Conservation (phyloP, 148 eudicot genomes). For the Silene uniflora region DNA sequence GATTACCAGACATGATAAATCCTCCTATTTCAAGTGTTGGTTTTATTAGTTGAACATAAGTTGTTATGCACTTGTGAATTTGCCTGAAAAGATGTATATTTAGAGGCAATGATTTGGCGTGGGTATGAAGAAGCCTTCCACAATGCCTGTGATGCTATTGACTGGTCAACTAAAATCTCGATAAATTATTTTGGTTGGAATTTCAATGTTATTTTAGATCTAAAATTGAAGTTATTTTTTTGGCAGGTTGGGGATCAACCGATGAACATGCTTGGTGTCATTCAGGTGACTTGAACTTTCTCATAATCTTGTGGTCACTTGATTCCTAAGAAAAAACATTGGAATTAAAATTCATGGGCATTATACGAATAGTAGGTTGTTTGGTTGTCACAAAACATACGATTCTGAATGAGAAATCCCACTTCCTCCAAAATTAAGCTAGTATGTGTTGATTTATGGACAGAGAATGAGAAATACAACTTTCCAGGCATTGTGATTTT, state of each 20-base stretch:
- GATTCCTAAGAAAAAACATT: neutral
- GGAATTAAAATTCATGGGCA: neutral
- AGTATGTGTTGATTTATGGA: no score
- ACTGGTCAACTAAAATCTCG: neutral
- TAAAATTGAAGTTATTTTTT: conserved; percentile 20
- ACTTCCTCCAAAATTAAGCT: no score
- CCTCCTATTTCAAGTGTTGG: neutral
- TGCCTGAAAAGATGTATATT: neutral
- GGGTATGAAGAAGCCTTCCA: no score
- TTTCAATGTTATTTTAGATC: neutral
- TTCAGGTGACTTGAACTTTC: conserved; percentile 49
- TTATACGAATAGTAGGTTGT: no score
- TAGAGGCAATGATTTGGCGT: neutral
- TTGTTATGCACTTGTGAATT: neutral
- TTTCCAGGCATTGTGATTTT: neutral
- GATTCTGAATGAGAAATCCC: no score
- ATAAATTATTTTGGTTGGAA: neutral
- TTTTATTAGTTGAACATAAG: neutral
- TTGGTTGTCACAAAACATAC: no score
- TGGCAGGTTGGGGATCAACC: conserved; percentile 45
- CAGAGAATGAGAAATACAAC: no score
- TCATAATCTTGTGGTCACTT: neutral
- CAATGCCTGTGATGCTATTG: no score
- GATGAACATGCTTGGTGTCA: conserved; percentile 76
- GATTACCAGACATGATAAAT: neutral